phyloP scores from a whole-genome alignment of 768 basidiomycete genomes.

The Boletellus ananas region DNA sequence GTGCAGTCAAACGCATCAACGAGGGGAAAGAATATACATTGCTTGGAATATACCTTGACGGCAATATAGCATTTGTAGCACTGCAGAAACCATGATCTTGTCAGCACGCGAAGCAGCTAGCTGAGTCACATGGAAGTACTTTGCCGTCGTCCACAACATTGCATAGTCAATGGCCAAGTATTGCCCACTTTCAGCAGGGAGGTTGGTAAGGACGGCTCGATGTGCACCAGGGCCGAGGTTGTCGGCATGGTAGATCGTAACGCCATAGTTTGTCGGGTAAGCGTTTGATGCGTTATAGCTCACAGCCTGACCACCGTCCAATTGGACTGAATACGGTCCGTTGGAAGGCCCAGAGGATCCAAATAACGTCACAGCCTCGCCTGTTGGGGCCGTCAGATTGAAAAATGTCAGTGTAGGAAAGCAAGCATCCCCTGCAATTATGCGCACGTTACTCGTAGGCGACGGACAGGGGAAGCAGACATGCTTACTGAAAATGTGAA shows the following conservation, averaged over 20 bases:
- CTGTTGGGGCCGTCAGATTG: conserved; percentile 19
- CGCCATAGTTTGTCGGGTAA: conserved; percentile 25
- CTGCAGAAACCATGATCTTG: not conserved
- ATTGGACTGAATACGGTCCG: conserved; percentile 33
- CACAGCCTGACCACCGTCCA: conserved; percentile 28
- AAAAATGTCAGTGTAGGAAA: not conserved
- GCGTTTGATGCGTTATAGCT: conserved; percentile 16
- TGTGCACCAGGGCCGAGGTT: conserved; percentile 40
- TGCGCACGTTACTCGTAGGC: not conserved
- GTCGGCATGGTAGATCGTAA: conserved; percentile 29
- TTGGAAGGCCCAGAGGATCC: conserved; percentile 38
- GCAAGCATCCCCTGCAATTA: conserved; percentile 20
- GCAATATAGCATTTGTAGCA: not conserved
- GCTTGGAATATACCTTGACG: conserved; percentile 6
- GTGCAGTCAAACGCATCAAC: not conserved
- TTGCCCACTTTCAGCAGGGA: conserved; percentile 21
- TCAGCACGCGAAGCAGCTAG: not conserved
- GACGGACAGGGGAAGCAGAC: not conserved
- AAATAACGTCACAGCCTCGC: conserved; percentile 44
- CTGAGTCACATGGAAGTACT: conserved; percentile 6
- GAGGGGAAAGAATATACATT: not conserved
- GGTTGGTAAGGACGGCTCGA: conserved; percentile 31
- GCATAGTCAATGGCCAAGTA: conserved; percentile 34
- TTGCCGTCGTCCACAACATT: conserved; percentile 15
- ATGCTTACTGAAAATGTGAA: conserved; percentile 40